Evolutionary conservation across 2,329 filamentous ascomycete genomes (phyloP), one percentile per base, ranked within the genome.

Genomic region (Akanthomyces uredinophilus): DNA sequence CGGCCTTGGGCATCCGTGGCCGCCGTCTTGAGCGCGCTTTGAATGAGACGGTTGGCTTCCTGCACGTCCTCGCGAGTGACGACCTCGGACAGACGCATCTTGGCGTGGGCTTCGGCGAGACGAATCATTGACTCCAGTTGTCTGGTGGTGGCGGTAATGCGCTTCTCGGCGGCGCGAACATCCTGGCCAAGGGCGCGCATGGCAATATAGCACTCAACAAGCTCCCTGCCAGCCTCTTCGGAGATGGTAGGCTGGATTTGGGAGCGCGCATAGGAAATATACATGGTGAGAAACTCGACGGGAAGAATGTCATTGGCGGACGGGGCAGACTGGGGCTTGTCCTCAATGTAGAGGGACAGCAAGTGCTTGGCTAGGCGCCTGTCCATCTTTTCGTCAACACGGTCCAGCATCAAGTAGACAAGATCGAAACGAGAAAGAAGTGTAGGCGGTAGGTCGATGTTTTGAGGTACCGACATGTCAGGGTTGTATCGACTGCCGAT

Each of bases 91-190:
- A 99, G 84, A 4, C 95, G 90, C 96, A 99, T 99, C 76, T 97
- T 97, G 55, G 95, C 96, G 75, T 99, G 96, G 0, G 93, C 95
- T 79, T 99, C 95, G 1, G 93, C 80, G 3, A 99, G 88, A 65
- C 95, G 94, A 72, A 99, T 98, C 96, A 99, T 99, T 51, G 90
- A 95, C 78, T 99, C 96, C 6, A 99, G 83, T 77, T 99, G 95
- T 72, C 95, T 87, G 0, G 96, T 99, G 3, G 95, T 99, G 46
- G 95, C 95, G 0, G 95, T 99, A 78, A 99, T 99, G 67, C 95
- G 91, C 75, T 96, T 94, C 76, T 99, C 96, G 3, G 91, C 86
- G 2, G 92, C 84, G 54, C 94, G 91, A 41, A 94, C 88, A 69
- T 93, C 90, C 68, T 92, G 89, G 52, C 95, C 95, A 0, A 99